phyloP scores from a whole-genome alignment of 2,329 filamentous ascomycete species.

The Cercospora brassicicola region DNA sequence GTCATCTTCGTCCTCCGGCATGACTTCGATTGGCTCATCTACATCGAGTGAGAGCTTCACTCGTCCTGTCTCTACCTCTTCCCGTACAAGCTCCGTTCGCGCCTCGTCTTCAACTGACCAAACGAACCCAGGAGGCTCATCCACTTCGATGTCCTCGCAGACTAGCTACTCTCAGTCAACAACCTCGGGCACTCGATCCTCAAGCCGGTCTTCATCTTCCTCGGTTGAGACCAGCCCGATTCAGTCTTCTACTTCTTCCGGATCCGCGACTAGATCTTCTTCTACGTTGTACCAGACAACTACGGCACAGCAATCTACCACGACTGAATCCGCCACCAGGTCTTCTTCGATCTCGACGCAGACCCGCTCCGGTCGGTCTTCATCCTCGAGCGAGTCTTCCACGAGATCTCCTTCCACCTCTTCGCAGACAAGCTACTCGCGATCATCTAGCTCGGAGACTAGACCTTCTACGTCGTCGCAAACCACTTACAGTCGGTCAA shows the following conservation, averaged over 20 bases:
- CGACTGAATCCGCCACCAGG: neutral
- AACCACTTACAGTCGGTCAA: neutral
- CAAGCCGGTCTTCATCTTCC: neutral
- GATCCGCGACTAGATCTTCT: neutral
- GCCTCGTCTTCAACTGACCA: neutral
- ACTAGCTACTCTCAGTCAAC: neutral
- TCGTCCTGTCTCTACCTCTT: neutral
- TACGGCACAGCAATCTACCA: neutral
- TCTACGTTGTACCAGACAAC: neutral
- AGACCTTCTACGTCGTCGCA: neutral
- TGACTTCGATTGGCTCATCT: neutral
- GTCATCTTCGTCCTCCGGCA: neutral
- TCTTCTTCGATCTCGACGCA: neutral
- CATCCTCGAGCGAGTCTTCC: neutral
- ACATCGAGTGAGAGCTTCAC: neutral
- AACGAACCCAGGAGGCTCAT: neutral
- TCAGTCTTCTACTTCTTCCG: neutral
- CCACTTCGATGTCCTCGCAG: neutral
- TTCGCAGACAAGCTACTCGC: neutral
- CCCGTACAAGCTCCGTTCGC: neutral
- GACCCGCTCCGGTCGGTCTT: neutral
- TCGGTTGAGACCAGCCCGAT: neutral
- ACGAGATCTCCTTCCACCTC: neutral
- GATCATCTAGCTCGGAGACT: neutral
- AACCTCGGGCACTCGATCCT: neutral